Evolutionary conservation across 2,329 filamentous ascomycete species (phyloP).

Genomic region (Aurifilum marmelostoma): DNA sequence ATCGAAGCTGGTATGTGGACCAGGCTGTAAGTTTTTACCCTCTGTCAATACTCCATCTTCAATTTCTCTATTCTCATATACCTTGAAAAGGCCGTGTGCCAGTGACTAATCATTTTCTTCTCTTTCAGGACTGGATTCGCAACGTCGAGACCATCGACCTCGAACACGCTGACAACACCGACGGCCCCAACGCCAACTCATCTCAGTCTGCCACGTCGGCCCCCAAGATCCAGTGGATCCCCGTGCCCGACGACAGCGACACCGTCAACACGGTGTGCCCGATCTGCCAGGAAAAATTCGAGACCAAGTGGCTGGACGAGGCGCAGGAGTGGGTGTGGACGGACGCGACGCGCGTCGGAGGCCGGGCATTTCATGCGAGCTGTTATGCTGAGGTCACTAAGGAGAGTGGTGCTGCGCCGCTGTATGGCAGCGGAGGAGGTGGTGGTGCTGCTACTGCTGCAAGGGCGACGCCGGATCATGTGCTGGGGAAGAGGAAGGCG

Average conservation of each 20-base stretch:
- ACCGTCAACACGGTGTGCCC: conserved; percentile 80
- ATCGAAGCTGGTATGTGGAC: conserved; percentile 93
- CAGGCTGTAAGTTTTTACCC: conserved; percentile 64
- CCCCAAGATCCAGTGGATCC: conserved; percentile 71
- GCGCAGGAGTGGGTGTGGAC: conserved; percentile 97
- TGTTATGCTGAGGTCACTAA: conserved; percentile 84
- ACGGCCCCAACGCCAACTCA: conserved; percentile 39
- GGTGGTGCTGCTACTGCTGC: neutral
- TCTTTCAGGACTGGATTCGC: conserved; percentile 79
- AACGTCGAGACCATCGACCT: conserved; percentile 79
- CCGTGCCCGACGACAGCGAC: conserved; percentile 77
- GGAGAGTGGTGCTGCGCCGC: conserved; percentile 52
- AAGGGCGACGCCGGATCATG: conserved; percentile 60
- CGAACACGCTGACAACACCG: conserved; percentile 45
- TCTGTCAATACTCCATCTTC: neutral
- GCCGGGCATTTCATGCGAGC: conserved; percentile 83
- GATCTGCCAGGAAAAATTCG: conserved; percentile 94
- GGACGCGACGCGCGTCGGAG: conserved; percentile 79
- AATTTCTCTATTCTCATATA: neutral
- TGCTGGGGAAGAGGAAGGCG: conserved; percentile 76
- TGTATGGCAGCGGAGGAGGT: conserved; percentile 35
- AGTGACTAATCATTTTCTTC: neutral
- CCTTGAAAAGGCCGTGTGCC: neutral
- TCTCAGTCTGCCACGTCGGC: conserved; percentile 39
- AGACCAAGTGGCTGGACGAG: conserved; percentile 88